A percentile compares a stretch with the other conserved stretches of the same genome.
Evolutionary conservation across 1,284 basidiomycete species (phyloP).

Genomic region (Leccinum cinnamomeum): DNA sequence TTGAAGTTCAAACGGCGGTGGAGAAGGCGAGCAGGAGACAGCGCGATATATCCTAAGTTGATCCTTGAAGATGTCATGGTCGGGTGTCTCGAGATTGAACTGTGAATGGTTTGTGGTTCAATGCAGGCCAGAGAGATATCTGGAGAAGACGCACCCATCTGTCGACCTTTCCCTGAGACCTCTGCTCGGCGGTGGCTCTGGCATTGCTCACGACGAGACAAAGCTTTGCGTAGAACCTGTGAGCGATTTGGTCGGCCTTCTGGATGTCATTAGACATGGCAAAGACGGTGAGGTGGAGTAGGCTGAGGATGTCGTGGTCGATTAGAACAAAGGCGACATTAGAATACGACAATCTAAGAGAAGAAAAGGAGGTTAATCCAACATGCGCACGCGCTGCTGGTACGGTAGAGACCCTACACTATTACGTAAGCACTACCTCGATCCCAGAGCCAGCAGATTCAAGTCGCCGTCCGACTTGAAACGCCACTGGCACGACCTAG

Average conservation of each 20-base stretch:
- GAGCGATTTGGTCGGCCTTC: constrained; percentile 81
- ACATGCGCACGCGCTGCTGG: constrained; percentile 22
- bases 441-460: constrained; percentile 14
- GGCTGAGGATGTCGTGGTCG: constrained; percentile 10
- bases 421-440: constrained; percentile 28
- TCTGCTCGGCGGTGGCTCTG: constrained; percentile 52
- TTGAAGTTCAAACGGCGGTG: constrained; percentile 57
- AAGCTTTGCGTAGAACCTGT: constrained; percentile 77
- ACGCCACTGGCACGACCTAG: background rate
- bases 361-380: constrained; percentile 26
- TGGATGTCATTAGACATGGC: constrained; percentile 54
- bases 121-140: constrained; percentile 2
- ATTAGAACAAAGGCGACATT: constrained; percentile 33
- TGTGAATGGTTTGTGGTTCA: constrained; percentile 27
- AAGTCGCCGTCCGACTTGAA: background rate
- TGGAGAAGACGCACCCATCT: constrained; percentile 64
- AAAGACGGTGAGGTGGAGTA: constrained; percentile 9
- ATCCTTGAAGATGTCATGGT: constrained; percentile 63
- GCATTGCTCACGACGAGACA: constrained; percentile 70
- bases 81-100: constrained; percentile 81
- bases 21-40: constrained; percentile 48
- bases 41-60: constrained; percentile 61
- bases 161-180: constrained; percentile 53
- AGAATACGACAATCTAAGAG: constrained; percentile 38
- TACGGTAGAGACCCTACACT: constrained; percentile 15